Conservation (phyloP, 129 eudicot species). For the Flaveria sonorensis region DNA sequence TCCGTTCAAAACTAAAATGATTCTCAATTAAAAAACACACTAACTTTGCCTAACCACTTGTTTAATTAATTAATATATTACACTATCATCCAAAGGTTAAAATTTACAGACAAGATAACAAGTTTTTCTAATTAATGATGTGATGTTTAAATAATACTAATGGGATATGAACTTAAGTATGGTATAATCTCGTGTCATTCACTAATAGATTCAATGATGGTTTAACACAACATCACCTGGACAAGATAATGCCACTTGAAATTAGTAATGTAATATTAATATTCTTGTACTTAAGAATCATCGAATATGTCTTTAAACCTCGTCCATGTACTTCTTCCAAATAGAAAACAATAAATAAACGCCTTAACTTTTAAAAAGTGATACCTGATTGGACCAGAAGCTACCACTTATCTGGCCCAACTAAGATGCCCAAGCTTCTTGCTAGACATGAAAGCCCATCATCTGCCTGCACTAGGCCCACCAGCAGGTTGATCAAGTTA, state of each 20-base stretch:
- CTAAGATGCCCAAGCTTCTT: background rate
- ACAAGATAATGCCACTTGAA: background rate
- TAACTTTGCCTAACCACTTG: background rate
- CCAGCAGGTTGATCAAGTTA: background rate
- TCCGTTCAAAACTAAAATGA: background rate
- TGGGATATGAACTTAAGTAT: background rate
- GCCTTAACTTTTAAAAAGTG: background rate
- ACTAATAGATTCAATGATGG: background rate
- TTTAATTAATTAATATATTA: background rate
- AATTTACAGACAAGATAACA: background rate
- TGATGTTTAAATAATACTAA: background rate
- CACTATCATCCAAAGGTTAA: background rate
- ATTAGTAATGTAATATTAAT: background rate
- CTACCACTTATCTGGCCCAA: background rate
- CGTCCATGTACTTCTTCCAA: conserved; percentile 13
- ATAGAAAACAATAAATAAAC: background rate
- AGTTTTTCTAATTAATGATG: background rate
- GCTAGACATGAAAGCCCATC: too few species aligned
- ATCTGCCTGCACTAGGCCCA: background rate
- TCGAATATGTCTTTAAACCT: conserved; percentile 32
- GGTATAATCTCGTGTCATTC: too few species aligned
- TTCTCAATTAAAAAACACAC: background rate
- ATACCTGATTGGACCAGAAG: background rate
- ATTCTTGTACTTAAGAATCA: background rate
- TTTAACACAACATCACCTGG: background rate